Base-by-base conservation (phyloP, 768 basidiomycete genomes). In the Psilocybe cubensis region DNA sequence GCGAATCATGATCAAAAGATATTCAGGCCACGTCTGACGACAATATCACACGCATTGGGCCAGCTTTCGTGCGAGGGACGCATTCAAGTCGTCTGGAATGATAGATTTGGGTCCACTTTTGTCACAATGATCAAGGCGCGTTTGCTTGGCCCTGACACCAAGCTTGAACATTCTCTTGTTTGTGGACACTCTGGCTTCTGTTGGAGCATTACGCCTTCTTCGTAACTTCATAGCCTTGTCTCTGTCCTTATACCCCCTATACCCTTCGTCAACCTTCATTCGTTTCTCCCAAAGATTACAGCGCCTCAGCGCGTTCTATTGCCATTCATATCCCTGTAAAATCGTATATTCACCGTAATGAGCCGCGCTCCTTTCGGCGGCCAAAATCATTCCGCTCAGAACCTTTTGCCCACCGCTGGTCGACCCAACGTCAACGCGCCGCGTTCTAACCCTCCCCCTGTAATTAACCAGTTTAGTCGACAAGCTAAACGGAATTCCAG, bases 331-430 rank as follows among this genome's bases (percentile, higher is more conserved):
- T n/a, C 24, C 6, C 18, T 38, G 43, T 6, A 27, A n/a, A n/a
- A n/a, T n/a, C n/a, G n/a, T 33, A 6, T 38, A 11, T 51, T 38
- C 18, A 18, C 31, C 27, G 18, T 43, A 56, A 60, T 60, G 59
- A 52, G 27, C 45, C 59, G 54, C 14, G 29, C 28, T 11, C 35
- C 35, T 20, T 48, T n/a, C 20, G 27, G 27, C 23, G 52, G 44
- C 21, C 54, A 24, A 20, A 43, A 41, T 41, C 51, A 44, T 28
- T 35, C 54, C 45, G 23, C 41, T 12, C 27, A 51, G 35, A 56
- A 55, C 38, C 50, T 61, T 5, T 59, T 61, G 1, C 38, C 61
- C 11, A 42, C 56, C 1, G 60, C 48, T 50, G 40, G 62, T 18
- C 54, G 62, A 24, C 55, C 60, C 5, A 38, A 45, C 11, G 10